Evolutionary conservation across 2,329 filamentous ascomycete species (phyloP), one percentile per base, ranked within the genome.

Genomic region (Colletotrichum sp.): DNA sequence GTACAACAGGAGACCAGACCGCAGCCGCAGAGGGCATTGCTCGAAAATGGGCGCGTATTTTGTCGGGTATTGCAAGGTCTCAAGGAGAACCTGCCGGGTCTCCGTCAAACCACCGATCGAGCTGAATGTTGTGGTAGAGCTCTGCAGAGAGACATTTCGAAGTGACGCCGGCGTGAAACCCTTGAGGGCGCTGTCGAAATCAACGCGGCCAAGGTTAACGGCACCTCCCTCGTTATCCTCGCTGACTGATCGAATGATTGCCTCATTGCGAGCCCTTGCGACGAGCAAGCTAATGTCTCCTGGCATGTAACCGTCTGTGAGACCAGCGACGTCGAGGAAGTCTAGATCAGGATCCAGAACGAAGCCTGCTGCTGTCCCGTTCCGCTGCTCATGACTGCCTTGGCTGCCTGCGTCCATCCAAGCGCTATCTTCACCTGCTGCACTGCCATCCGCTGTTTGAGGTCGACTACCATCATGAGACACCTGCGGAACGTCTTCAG

Each of bases 41-140:
- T 96, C 96, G 82, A 99, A 99, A 78, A 99, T 98, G 2, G 97
- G 97, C 0, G 97, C 97, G 82, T 99, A 99, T 75, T 97, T 98
- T 2, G 97, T 99, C 1, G 97, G 97, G 81, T 99, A 99, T 82
- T 98, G 95, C 5, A 99, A 88, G 0, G 97, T 99, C 85, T 99
- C 97, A 10, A 99, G 90, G 5, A 99, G 90, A n/a, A 95, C 95
- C 79, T 96, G 94, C 6, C 97, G 93, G 1, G 97, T 99, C 80
- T 95, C 92, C 58, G 92, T 91, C 6, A 99, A 88, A 18, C 97
- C 97, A 65, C 97, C 97, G 77, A 99, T 98, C 0, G 95, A 95
- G 77, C 94, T 93, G 84, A 98, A 99, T 9, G 94, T 98, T 0
- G 95, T 98, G 2, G 95, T 97, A 5, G 96, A 98, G 70, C 95